Conservation (phyloP, 306 rosid species). For the Canavalia ensiformis region DNA sequence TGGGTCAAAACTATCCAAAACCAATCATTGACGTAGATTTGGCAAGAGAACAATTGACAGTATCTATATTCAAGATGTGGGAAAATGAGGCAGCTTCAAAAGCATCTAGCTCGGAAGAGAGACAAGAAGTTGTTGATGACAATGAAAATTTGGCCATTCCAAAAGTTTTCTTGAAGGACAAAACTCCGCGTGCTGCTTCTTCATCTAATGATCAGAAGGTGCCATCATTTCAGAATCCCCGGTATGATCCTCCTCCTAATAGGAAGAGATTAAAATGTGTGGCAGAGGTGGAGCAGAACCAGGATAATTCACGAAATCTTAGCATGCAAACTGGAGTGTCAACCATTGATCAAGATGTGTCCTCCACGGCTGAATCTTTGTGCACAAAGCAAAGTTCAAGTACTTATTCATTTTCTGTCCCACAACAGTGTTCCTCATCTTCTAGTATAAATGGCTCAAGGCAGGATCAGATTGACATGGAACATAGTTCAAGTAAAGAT, state of each 20-base stretch:
- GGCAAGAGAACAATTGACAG: conserved; percentile 64
- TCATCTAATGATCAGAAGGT: conserved; percentile 40
- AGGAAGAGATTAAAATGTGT: conserved; percentile 16
- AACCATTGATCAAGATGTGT: conserved; percentile 40
- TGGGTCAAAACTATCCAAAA: conserved; percentile 29
- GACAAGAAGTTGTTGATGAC: conserved; percentile 30
- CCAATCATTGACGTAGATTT: conserved; percentile 5
- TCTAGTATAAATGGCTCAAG: conserved; percentile 4
- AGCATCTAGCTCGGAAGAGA: conserved; percentile 50
- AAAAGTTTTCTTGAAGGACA: conserved; percentile 42
- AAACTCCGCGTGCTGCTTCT: neutral
- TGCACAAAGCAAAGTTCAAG: conserved; percentile 45
- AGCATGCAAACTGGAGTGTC: conserved; percentile 40
- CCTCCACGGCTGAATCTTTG: conserved; percentile 39
- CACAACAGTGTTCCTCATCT: conserved; percentile 43
- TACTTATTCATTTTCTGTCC: conserved; percentile 35
- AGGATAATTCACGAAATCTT: neutral
- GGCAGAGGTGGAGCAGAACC: conserved; percentile 12
- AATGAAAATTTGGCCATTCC: conserved; percentile 35
- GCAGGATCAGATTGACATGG: conserved; percentile 22
- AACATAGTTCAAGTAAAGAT: conserved; percentile 30
- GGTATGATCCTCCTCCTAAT: conserved; percentile 31
- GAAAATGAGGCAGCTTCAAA: conserved; percentile 67
- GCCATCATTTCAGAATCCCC: conserved; percentile 33
- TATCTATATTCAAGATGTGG: conserved; percentile 85